Conservation (phyloP, 140 eudicot genomes). For the Artemisia princeps region DNA sequence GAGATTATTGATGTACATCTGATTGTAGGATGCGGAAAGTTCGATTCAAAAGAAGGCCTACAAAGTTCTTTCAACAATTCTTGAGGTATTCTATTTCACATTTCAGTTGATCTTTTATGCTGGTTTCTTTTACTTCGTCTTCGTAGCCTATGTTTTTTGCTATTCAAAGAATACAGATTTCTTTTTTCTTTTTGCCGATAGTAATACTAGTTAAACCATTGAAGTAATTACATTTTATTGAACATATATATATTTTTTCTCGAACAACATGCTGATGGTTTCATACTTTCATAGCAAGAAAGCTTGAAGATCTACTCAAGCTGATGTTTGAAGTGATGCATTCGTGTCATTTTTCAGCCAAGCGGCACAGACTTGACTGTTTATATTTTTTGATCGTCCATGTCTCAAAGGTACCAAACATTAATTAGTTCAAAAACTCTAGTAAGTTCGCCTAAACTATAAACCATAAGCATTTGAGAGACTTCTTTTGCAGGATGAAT, state of each 20-base stretch:
- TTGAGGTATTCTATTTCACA: constrained; percentile 43
- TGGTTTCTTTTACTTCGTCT: background rate
- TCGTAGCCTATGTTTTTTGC: background rate
- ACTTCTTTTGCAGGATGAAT: constrained; percentile 40
- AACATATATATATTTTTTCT: background rate
- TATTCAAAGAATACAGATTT: background rate
- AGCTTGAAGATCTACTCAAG: constrained; percentile 55
- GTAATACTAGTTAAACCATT: background rate
- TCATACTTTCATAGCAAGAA: constrained; percentile 44
- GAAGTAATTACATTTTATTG: background rate
- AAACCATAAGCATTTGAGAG: background rate
- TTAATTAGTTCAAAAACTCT: constrained; percentile 8
- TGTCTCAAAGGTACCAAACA: constrained; percentile 54
- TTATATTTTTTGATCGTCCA: constrained; percentile 65
- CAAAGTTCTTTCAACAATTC: constrained; percentile 68
- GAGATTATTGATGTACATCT: constrained; percentile 8
- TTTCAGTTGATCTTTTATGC: background rate
- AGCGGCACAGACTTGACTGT: constrained; percentile 81
- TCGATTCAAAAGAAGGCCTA: constrained; percentile 87
- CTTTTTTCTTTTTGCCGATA: background rate
- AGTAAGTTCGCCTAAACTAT: constrained; percentile 7
- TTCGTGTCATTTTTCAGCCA: constrained; percentile 84
- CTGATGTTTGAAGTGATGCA: constrained; percentile 82
- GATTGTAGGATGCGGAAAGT: constrained; percentile 63
- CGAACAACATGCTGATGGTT: constrained; percentile 39